A percentile compares a stretch with the other conserved stretches of the same genome.
These are phyloP conservation scores for Gossypium bickii DNA, from an alignment of 345 rosid genomes.

Conservation along the genomic window DNA sequence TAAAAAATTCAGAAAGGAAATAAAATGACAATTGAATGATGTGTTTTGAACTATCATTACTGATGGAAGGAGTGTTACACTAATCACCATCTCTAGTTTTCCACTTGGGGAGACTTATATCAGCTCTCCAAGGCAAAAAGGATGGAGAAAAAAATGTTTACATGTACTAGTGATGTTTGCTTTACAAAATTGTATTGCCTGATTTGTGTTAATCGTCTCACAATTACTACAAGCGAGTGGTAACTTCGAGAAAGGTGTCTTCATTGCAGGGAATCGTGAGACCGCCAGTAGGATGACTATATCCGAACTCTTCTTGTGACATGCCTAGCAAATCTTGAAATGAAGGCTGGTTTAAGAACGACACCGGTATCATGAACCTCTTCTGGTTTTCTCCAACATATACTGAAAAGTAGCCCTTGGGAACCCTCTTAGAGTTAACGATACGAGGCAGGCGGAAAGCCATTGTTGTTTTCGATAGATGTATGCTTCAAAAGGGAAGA, in stretches of 20 bases:
- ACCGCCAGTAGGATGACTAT: conserved; percentile 37
- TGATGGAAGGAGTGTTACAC: too few species aligned
- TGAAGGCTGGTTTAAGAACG: conserved; percentile 27
- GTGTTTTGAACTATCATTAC: background rate
- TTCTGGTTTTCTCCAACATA: conserved; percentile 31
- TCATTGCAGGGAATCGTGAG: conserved; percentile 37
- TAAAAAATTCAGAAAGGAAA: background rate
- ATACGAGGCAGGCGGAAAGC: conserved; percentile 9
- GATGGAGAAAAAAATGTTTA: background rate
- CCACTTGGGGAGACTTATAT: background rate
- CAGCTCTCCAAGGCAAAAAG: background rate
- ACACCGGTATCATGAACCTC: conserved; percentile 33
- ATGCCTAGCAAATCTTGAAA: conserved; percentile 32
- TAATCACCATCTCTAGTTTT: conserved; percentile 2
- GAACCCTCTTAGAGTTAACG: conserved; percentile 14
- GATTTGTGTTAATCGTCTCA: background rate
- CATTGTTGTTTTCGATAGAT: background rate
- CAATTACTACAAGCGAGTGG: background rate
- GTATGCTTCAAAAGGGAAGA: background rate
- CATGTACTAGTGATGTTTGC: background rate
- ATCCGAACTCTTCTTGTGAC: conserved; percentile 39
- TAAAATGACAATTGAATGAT: background rate
- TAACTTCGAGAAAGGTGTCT: conserved; percentile 18
- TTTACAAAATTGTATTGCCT: conserved; percentile 5
- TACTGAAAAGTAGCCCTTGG: conserved; percentile 7